Evolutionary conservation across 2,329 filamentous ascomycete genomes (phyloP), one percentile per base, ranked within the genome.

Genomic region (Fusarium penzigii): DNA sequence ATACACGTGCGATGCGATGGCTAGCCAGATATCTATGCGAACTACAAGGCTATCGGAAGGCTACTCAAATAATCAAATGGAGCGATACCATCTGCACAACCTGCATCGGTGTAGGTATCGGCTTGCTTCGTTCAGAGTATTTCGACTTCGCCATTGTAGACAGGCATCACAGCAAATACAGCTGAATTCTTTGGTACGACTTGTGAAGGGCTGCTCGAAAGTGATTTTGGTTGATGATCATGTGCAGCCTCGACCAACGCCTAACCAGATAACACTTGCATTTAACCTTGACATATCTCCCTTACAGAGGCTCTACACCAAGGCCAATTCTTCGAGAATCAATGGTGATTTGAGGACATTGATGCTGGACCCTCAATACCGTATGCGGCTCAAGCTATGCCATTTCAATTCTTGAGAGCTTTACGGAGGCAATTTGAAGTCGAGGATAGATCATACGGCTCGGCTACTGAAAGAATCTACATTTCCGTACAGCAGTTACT

Each of bases 151-250:
- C 77, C 13, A 69, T 78, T 49, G 66, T 79, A 5, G 74, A 77
- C 49, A 78, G 63, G 75, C 76, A 7, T 78, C 75, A 3, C 75
- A 78, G 52, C 73, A 74, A 49, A 77, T 73, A 0, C 75, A 79
- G 51, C 70, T 75, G 0, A 68, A 63, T 1, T 71, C 70, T 3
- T 57, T 78, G 1, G 65, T 77, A 0, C 73, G 71, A 3, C 63
- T 77, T 3, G 66, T 72, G 10, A 78, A 75, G 48, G 72, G 74
- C 0, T 76, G 75, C 44, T 52, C 62, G n/a, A 71, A 70, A 44
- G 74, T 70, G 2, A 68, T 78, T 3, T 57, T 78, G 1, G 75
- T 78, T 2, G 75, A 75, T 1, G 75, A 78, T 44, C 75, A 78
- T 57, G 73, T 77, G 2, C 75, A 79, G 52, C 69, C 78, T 5